These are phyloP conservation scores for Solanum habrochaites DNA, from an alignment of 257 asterid genomes.

Conservation along the genomic window DNA sequence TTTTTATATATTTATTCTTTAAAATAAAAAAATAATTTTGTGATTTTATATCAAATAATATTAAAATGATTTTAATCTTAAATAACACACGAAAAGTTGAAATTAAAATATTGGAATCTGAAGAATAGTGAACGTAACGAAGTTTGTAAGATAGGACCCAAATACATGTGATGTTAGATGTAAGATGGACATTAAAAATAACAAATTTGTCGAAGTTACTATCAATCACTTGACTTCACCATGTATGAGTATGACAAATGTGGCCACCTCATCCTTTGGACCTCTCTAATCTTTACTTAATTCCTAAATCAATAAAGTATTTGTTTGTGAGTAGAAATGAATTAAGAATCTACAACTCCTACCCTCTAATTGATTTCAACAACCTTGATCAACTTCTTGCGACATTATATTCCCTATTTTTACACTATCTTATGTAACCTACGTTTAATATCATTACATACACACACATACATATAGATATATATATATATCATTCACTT, in stretches of 20 bases:
- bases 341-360: neutral
- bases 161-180: neutral
- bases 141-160: neutral
- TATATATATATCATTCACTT: too few relatives aligned
- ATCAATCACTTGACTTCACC: neutral
- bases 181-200: neutral
- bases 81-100: too few relatives aligned
- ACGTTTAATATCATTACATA: too few relatives aligned
- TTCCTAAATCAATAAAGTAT: neutral
- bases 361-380: too few relatives aligned
- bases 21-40: too few relatives aligned
- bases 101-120: neutral
- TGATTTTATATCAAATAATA: too few relatives aligned
- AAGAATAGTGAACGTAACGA: neutral
- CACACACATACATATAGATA: too few relatives aligned
- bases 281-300: neutral
- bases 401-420: too few relatives aligned
- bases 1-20: too few relatives aligned
- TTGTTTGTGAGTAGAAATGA: neutral
- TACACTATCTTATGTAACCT: too few relatives aligned
- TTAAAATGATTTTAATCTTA: too few relatives aligned
- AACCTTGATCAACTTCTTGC: too few relatives aligned
- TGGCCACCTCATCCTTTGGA: neutral
- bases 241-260: neutral
- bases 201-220: neutral